Evolutionary conservation across 768 basidiomycete species (phyloP), one percentile per base, ranked within the genome.

Genomic region (Aureoboletus auriporus): DNA sequence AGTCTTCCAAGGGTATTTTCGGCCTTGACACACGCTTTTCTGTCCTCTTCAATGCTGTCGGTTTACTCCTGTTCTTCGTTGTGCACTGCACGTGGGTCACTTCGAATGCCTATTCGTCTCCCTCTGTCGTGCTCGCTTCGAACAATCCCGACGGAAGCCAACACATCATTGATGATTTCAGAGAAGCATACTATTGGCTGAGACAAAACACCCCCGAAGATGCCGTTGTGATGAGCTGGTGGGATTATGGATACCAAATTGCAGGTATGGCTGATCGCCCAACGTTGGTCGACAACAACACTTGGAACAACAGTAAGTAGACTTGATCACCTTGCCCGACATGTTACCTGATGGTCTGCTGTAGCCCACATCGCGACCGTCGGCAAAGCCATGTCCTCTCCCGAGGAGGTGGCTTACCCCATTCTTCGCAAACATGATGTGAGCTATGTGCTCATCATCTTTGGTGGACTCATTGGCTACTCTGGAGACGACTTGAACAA

Each of bases 401-500:
- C 79, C 41, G 96, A 99, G 68, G 95, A 98, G 58, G 84, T 90
- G 35, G 93, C 96, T 1, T 99, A 98, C 67, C 96, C 96, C 14
- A 95, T 98, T 64, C 78, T 99, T 49, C 82, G 91, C 51, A 92
- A 96, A 69, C 96, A 99, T 66, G 93, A 99, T 60, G 96, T 98
- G 43, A 90, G 93, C 65, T 98, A 99, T 65, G 85, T 99, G 43
- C 83, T 99, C 42, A 77, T 98, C 69, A 97, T 99, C 69, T 98
- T 98, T 64, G 96, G 96, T 35, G 95, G 93, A 39, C 75, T 99
- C 35, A 75, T 98, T 46, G 96, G 94, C 8, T 99, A 97, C 69
- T 95, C 93, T 17, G 96, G 95, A 12, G 96, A 99, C 65, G 96
- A 99, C 65, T 89, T 99, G 75, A 99, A 99, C 82, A 99, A 99